Conservation (phyloP, 768 basidiomycete species). For the Artomyces pyxidatus region DNA sequence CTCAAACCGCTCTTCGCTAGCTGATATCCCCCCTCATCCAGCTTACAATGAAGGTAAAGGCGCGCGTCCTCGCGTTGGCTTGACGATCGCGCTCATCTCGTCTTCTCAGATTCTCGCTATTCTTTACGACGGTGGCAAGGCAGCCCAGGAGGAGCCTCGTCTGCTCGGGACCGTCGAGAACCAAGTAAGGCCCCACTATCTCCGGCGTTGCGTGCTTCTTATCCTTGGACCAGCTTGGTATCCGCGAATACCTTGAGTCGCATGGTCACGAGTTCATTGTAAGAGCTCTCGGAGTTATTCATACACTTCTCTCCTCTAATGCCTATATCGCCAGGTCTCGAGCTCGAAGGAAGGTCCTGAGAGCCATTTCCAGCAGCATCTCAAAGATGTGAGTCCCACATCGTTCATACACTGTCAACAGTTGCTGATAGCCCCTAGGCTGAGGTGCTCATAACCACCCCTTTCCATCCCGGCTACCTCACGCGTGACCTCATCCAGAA, state of each 20-base stretch:
- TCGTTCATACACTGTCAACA: not conserved
- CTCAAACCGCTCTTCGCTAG: not conserved
- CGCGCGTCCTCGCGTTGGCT: not conserved
- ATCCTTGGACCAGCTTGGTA: constrained; percentile 62
- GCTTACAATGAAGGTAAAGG: not conserved
- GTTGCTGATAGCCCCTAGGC: constrained; percentile 35
- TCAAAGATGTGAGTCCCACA: constrained; percentile 53
- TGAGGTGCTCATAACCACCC: constrained; percentile 75
- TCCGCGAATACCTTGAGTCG: constrained; percentile 58
- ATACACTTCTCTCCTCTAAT: not conserved
- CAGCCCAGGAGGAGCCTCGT: constrained; percentile 62
- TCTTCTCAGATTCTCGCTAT: constrained; percentile 56
- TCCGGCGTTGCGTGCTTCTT: not conserved
- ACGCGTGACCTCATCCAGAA: constrained; percentile 66
- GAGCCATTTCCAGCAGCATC: constrained; percentile 39
- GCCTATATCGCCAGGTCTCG: constrained; percentile 42
- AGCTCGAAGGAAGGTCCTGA: constrained; percentile 78
- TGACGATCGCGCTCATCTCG: not conserved
- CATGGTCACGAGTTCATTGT: constrained; percentile 74
- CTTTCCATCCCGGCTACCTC: constrained; percentile 83
- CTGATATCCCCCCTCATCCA: not conserved
- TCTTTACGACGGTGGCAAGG: constrained; percentile 59
- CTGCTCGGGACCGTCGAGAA: constrained; percentile 79
- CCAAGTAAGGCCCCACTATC: constrained; percentile 34
- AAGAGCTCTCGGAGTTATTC: constrained; percentile 16